Conservation (phyloP, 768 basidiomycete species). For the Podaxis sp. region DNA sequence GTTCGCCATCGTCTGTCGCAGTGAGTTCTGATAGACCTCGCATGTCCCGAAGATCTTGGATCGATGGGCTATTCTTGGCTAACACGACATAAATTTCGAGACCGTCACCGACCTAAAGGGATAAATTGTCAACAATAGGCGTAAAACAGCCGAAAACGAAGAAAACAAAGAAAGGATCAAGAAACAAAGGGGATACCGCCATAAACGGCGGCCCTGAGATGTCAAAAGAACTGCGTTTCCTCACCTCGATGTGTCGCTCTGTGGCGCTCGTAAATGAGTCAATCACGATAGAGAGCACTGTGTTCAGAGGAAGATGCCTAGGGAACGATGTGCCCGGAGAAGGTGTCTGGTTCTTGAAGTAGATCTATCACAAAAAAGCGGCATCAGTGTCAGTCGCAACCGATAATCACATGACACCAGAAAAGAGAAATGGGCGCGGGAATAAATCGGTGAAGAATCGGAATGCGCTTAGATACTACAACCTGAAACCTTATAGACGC, state of each 20-base stretch:
- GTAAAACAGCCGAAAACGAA: constrained; percentile 13
- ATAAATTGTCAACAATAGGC: constrained; percentile 14
- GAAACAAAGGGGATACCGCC: background rate
- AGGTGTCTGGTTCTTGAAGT: constrained; percentile 93
- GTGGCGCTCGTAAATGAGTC: constrained; percentile 98
- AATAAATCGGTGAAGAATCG: constrained; percentile 49
- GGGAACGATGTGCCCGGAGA: constrained; percentile 75
- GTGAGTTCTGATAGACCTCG: constrained; percentile 65
- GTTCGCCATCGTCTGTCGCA: constrained; percentile 60
- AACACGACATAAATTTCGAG: constrained; percentile 90
- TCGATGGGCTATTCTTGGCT: constrained; percentile 55
- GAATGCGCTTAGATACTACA: constrained; percentile 24
- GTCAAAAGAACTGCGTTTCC: constrained; percentile 20
- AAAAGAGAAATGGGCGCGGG: constrained; percentile 30
- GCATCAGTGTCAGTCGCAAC: constrained; percentile 21
- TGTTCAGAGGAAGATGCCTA: constrained; percentile 73
- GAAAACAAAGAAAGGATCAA: constrained; percentile 1
- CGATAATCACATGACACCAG: constrained; percentile 13
- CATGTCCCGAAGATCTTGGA: constrained; percentile 56
- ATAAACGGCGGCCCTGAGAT: constrained; percentile 8
- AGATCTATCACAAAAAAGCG: constrained; percentile 60
- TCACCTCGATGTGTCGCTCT: constrained; percentile 95
- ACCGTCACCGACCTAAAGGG: constrained; percentile 83
- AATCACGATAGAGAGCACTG: constrained; percentile 83
- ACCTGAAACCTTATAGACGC: constrained; percentile 14